A percentile compares a stretch with the other conserved stretches of the same genome.
These are phyloP conservation scores for Sordariomycetes sp. DNA, from an alignment of 2,329 filamentous ascomycete species.

Conservation along the genomic window DNA sequence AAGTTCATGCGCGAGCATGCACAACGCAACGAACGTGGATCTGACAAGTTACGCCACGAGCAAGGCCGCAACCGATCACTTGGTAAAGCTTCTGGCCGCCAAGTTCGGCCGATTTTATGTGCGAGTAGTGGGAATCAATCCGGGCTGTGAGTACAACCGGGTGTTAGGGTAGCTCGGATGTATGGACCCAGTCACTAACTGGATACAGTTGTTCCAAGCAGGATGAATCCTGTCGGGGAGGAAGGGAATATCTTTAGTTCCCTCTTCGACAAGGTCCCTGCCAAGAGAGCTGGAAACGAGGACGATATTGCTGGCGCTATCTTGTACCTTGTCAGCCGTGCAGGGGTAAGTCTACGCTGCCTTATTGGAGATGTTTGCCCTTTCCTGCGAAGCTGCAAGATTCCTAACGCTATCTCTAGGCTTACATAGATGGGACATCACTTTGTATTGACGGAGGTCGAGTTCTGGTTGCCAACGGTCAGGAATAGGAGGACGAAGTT, in stretches of 20 bases:
- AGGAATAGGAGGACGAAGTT: slow-evolving; percentile 10
- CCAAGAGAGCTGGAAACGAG: slow-evolving; percentile 17
- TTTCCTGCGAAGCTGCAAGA: not conserved
- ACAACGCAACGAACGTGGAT: slow-evolving; percentile 40
- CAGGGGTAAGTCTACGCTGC: slow-evolving; percentile 14
- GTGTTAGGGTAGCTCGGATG: not conserved
- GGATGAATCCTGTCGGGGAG: slow-evolving; percentile 20
- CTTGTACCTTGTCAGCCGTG: slow-evolving; percentile 18
- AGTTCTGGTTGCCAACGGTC: slow-evolving; percentile 18
- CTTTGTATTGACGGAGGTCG: slow-evolving; percentile 19
- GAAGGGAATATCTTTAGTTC: slow-evolving; percentile 19
- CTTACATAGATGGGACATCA: slow-evolving; percentile 18
- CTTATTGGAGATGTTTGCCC: not conserved
- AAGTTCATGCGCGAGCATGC: slow-evolving; percentile 40
- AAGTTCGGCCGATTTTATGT: slow-evolving; percentile 29
- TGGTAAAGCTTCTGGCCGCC: slow-evolving; percentile 33
- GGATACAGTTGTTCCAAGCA: slow-evolving; percentile 19
- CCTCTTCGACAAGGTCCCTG: slow-evolving; percentile 20
- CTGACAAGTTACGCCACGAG: slow-evolving; percentile 38
- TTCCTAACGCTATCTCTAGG: slow-evolving; percentile 8
- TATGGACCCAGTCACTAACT: not conserved
- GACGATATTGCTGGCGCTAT: slow-evolving; percentile 18
- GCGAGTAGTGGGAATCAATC: slow-evolving; percentile 20
- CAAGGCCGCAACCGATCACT: slow-evolving; percentile 40
- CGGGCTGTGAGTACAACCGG: slow-evolving; percentile 16